Evolutionary conservation across 202 grass and related monocot genomes (phyloP).

Genomic region (Zoysia matrella): DNA sequence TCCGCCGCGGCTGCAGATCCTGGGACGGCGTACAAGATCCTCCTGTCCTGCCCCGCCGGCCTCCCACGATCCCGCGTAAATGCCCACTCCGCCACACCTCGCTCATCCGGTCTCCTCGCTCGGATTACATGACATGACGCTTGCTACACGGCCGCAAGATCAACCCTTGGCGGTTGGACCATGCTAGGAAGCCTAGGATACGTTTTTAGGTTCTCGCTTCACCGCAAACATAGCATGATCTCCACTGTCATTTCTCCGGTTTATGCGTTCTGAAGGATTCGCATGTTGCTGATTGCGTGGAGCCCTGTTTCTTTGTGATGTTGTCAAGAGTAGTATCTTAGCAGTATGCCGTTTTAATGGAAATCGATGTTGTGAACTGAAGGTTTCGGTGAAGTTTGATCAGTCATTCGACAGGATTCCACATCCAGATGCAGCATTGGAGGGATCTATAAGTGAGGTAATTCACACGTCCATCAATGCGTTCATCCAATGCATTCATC

Average conservation of each 20-base stretch:
- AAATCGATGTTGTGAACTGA: constrained; percentile 26
- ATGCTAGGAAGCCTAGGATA: not conserved
- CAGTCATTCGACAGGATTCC: constrained; percentile 69
- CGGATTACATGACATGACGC: not conserved
- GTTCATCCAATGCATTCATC: not conserved
- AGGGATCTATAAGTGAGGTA: constrained; percentile 77
- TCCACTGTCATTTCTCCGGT: not conserved
- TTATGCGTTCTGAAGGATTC: not conserved
- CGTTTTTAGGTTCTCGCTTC: not conserved
- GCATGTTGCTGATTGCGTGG: not conserved
- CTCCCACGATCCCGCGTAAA: constrained; percentile 73
- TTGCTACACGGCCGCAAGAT: not conserved
- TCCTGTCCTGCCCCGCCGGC: constrained; percentile 78
- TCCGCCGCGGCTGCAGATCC: constrained; percentile 35
- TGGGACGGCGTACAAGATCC: constrained; percentile 68
- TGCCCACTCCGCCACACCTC: not conserved
- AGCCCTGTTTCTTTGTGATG: not conserved
- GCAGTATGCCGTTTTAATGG: not conserved
- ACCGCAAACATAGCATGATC: not conserved
- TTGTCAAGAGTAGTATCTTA: not conserved
- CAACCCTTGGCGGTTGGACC: not conserved
- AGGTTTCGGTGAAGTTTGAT: constrained; percentile 76
- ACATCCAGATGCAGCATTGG: constrained; percentile 66
- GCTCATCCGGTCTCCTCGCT: not conserved
- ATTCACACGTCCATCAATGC: not conserved